phyloP scores from a whole-genome alignment of 208 protist species.

The Novymonas esmeraldas region DNA sequence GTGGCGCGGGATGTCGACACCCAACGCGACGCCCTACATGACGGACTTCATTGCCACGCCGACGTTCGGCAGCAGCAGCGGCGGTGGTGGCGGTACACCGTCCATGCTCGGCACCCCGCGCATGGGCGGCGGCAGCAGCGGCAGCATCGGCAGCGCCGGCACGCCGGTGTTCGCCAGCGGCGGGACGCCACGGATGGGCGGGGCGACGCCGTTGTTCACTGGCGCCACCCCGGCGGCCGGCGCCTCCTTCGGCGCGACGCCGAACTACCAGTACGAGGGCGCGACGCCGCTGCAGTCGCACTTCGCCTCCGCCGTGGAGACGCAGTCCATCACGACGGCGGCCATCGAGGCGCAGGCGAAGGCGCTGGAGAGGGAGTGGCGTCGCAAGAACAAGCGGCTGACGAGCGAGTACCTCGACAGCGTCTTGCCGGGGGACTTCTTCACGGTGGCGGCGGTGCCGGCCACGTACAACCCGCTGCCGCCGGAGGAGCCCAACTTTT shows the following conservation, averaged over 20 bases:
- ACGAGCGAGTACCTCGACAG: conserved; percentile 80
- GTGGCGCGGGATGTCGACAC: conserved; percentile 79
- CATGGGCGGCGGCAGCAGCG: conserved; percentile 16
- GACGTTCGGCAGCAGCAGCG: conserved; percentile 27
- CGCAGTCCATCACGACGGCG: conserved; percentile 65
- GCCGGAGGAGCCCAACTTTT: conserved; percentile 89
- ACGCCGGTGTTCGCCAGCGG: conserved; percentile 30
- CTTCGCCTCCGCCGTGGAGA: conserved; percentile 57
- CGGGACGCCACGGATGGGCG: conserved; percentile 31
- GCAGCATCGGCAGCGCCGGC: conserved; percentile 14
- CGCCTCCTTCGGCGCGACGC: conserved; percentile 64
- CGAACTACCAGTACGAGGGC: conserved; percentile 89
- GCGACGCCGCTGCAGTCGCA: conserved; percentile 83
- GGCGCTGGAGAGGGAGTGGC: conserved; percentile 84
- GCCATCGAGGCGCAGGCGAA: conserved; percentile 80
- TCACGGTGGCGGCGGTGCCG: conserved; percentile 72
- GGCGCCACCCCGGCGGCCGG: conserved; percentile 50
- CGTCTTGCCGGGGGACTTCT: conserved; percentile 72
- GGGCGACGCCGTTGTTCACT: conserved; percentile 55
- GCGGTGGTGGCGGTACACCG: conserved; percentile 38
- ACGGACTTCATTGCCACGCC: conserved; percentile 64
- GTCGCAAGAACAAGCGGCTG: conserved; percentile 81
- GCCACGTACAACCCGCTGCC: conserved; percentile 81
- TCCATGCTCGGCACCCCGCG: conserved; percentile 32
- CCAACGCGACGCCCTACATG: conserved; percentile 55